phyloP scores from a whole-genome alignment of 805 yeast genomes.

The Spathaspora boniae region DNA sequence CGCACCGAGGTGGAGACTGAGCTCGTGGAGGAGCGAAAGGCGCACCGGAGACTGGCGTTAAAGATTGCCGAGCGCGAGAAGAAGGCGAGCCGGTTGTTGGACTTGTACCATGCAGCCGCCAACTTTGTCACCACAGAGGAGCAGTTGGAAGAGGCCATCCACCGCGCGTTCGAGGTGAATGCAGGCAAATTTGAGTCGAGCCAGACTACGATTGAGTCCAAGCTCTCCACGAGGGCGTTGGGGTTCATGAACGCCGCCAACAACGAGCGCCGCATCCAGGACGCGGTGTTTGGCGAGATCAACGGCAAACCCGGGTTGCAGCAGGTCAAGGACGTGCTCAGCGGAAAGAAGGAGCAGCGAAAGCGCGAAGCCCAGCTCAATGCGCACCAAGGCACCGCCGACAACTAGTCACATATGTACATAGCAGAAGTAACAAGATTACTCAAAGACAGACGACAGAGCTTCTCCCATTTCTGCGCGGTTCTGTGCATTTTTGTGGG shows the following conservation, averaged over 20 bases:
- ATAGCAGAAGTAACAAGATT: too few species aligned
- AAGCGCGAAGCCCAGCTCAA: conserved; percentile 35
- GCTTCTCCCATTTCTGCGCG: too few species aligned
- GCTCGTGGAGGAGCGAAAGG: conserved; percentile 54
- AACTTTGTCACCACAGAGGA: conserved; percentile 71
- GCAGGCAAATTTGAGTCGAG: conserved; percentile 31
- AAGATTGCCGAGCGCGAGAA: conserved; percentile 52
- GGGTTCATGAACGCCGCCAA: conserved; percentile 24
- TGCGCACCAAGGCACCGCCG: conserved; percentile 17
- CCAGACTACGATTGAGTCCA: conserved; percentile 32
- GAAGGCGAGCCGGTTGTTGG: conserved; percentile 57
- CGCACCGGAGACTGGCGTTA: conserved; percentile 58
- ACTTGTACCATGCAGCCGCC: conserved; percentile 67
- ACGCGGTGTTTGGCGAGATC: conserved; percentile 37
- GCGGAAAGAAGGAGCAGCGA: conserved; percentile 35
- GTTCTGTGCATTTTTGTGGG: too few species aligned
- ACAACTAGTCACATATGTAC: conserved; percentile 2
- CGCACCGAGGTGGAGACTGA: conserved; percentile 70
- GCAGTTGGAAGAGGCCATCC: conserved; percentile 56
- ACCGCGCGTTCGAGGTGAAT: conserved; percentile 49
- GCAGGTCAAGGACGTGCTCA: conserved; percentile 34
- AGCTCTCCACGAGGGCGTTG: conserved; percentile 29
- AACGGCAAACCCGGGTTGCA: conserved; percentile 41
- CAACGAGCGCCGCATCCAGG: conserved; percentile 33
- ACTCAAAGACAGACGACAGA: too few species aligned